A percentile compares a stretch with the other conserved stretches of the same genome.
Conservation (phyloP, 345 rosid genomes). For the rapeseed (Brassica napus) region DNA sequence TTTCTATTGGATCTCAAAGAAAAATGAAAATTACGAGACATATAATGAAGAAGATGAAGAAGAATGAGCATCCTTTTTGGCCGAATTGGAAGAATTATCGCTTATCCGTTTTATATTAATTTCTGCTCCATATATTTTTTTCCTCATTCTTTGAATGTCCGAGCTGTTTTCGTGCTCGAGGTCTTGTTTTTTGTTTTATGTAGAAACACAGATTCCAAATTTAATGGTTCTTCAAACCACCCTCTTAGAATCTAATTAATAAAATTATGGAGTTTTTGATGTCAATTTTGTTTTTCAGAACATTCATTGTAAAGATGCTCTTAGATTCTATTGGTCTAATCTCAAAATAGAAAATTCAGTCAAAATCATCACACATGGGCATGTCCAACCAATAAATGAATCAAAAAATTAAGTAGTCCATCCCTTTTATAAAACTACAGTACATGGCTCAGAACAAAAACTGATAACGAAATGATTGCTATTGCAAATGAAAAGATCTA, state of each 20-base stretch:
- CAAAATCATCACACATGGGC: constrained; percentile 25
- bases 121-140: no score
- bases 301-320: neutral
- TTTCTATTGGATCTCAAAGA: constrained; percentile 16
- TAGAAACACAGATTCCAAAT: no score
- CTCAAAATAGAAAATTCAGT: constrained; percentile 32
- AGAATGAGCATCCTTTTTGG: no score
- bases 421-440: neutral
- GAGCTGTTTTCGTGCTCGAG: no score
- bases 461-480: neutral
- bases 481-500: neutral
- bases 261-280: neutral
- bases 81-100: no score
- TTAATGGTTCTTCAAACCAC: neutral
- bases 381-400: constrained; percentile 13
- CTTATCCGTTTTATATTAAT: no score
- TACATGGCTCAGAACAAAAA: neutral
- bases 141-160: no score
- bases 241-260: neutral
- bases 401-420: neutral
- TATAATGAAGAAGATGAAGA: no score
- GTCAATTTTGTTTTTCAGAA: neutral
- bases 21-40: neutral
- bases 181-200: no score
- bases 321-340: constrained; percentile 4